These are phyloP conservation scores for Candida adriatica DNA, from an alignment of 805 yeast species.

Conservation along the genomic window DNA sequence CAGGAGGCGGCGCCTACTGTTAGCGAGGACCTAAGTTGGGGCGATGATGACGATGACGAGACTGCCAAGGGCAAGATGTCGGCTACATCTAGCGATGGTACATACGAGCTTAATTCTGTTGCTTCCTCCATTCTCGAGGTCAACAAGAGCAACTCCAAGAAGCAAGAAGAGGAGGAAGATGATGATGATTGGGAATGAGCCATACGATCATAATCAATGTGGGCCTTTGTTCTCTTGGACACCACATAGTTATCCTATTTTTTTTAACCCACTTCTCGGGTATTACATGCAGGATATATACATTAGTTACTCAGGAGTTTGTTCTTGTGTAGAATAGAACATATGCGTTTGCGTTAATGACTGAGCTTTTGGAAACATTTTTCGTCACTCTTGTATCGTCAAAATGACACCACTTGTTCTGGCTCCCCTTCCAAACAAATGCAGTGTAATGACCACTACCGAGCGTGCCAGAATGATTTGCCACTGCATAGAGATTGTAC, in stretches of 20 bases:
- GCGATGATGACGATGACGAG: constrained; percentile 12
- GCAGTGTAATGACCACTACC: constrained; percentile 89
- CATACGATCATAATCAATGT: constrained; percentile 56
- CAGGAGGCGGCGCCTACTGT: constrained; percentile 4
- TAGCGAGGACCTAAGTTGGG: constrained; percentile 13
- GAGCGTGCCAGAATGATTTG: constrained; percentile 76
- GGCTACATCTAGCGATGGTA: constrained; percentile 31
- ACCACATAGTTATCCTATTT: constrained; percentile 3
- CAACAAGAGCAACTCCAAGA: constrained; percentile 9
- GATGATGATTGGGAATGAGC: constrained; percentile 28
- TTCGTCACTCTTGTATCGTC: constrained; percentile 70
- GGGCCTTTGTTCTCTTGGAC: constrained; percentile 28
- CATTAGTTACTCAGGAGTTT: too few relatives aligned
- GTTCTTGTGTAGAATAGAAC: constrained; percentile 66
- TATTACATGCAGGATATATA: too few relatives aligned
- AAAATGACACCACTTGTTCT: constrained; percentile 62
- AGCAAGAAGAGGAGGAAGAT: constrained; percentile 4
- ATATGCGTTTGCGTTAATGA: constrained; percentile 71
- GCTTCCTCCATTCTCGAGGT: constrained; percentile 31
- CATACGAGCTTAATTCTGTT: constrained; percentile 34
- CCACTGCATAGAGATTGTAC: constrained; percentile 73
- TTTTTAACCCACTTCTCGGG: not conserved
- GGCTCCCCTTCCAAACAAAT: constrained; percentile 56
- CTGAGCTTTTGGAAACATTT: constrained; percentile 42
- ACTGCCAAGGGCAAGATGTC: constrained; percentile 3